A percentile compares a stretch with the other conserved stretches of the same genome.
Conservation (phyloP, 495 filamentous ascomycete species). For the Neurospora sp. region DNA sequence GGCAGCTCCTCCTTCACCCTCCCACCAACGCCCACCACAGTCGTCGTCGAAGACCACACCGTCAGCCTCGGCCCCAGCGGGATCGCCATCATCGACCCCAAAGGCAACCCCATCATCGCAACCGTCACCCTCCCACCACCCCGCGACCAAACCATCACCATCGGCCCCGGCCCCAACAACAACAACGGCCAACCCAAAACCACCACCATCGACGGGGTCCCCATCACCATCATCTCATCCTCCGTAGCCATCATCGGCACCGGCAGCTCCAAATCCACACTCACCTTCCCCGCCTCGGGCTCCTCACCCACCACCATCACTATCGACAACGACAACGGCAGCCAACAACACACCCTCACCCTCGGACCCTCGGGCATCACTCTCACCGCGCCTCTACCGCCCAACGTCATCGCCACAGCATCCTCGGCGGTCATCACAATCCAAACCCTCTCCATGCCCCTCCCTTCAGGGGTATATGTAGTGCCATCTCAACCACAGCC, state of each 20-base stretch:
- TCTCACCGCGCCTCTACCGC: background rate
- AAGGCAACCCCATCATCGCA: constrained; percentile 14
- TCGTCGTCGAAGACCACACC: constrained; percentile 26
- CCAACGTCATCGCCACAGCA: background rate
- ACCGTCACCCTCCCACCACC: constrained; percentile 11
- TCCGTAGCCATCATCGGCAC: constrained; percentile 35
- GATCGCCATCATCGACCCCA: constrained; percentile 24
- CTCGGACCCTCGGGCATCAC: background rate
- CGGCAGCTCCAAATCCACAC: constrained; percentile 23
- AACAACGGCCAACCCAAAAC: constrained; percentile 27
- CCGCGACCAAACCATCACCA: constrained; percentile 35
- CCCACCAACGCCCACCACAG: constrained; percentile 13
- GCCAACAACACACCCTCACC: background rate
- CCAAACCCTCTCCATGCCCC: background rate
- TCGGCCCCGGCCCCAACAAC: constrained; percentile 35
- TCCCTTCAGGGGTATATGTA: background rate
- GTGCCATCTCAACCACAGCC: background rate
- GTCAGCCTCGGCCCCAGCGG: constrained; percentile 38
- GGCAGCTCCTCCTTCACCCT: constrained; percentile 31
- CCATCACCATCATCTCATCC: constrained; percentile 36
- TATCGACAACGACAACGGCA: background rate
- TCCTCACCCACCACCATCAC: constrained; percentile 20
- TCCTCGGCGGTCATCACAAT: background rate
- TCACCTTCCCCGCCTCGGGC: constrained; percentile 21
- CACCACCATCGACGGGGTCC: constrained; percentile 34